Evolutionary conservation across 176 grass and related monocot species (phyloP).

Genomic region (Rhynchospora breviuscula): DNA sequence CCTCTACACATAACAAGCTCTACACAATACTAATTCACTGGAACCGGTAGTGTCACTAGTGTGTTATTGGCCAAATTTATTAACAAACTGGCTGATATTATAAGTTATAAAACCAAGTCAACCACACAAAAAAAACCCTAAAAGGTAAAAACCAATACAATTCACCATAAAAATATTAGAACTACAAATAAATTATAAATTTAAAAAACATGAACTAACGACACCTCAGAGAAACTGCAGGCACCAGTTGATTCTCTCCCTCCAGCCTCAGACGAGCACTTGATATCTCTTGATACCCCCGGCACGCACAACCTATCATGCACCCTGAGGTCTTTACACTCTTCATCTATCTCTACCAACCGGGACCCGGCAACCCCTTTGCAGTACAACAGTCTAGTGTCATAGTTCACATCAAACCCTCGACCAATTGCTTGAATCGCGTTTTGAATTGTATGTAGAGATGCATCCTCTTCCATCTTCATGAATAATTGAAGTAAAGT

Average conservation of each 20-base stretch:
- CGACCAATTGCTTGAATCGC: slow-evolving; percentile 40
- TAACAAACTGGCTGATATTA: not conserved
- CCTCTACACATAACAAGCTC: not conserved
- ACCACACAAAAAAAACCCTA: not conserved
- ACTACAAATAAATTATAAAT: not conserved
- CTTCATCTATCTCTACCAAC: slow-evolving; percentile 33
- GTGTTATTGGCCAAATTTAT: not conserved
- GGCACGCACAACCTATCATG: slow-evolving; percentile 26
- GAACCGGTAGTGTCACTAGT: not conserved
- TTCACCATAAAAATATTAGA: not conserved
- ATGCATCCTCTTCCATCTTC: slow-evolving; percentile 44
- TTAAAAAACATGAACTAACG: not conserved
- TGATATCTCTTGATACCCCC: slow-evolving; percentile 34
- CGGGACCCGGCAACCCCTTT: slow-evolving; percentile 35
- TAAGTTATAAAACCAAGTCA: not conserved
- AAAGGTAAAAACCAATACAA: not conserved
- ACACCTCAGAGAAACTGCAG: slow-evolving; percentile 46
- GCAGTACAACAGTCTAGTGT: slow-evolving; percentile 54
- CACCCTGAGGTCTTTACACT: slow-evolving; percentile 26
- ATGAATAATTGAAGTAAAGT: slow-evolving; percentile 1
- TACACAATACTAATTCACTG: not conserved
- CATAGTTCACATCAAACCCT: slow-evolving; percentile 50
- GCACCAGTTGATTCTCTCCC: slow-evolving; percentile 29
- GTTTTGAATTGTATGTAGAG: slow-evolving; percentile 30
- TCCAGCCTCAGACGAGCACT: slow-evolving; percentile 18